These are phyloP conservation scores for Bruguiera hainesii DNA, from an alignment of 441 rosid species.

Conservation along the genomic window DNA sequence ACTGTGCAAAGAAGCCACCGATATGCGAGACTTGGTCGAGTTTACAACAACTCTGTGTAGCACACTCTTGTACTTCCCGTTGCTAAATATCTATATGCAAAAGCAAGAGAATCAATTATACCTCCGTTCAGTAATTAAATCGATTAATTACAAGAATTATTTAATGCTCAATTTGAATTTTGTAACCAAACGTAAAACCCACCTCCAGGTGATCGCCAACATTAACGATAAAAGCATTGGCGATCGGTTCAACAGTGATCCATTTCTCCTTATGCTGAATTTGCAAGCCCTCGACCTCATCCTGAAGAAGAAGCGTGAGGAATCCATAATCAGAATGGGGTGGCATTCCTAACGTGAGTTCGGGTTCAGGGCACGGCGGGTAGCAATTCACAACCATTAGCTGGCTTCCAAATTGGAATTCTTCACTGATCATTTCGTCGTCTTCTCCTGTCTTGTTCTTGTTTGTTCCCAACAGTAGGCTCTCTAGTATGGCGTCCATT, in stretches of 20 bases:
- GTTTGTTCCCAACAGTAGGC: slow-evolving; percentile 28
- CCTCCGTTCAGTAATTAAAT: background rate
- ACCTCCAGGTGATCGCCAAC: slow-evolving; percentile 97
- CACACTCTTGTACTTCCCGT: slow-evolving; percentile 82
- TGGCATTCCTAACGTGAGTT: slow-evolving; percentile 82
- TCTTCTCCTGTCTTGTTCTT: slow-evolving; percentile 11
- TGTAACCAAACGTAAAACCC: background rate
- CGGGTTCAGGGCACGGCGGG: slow-evolving; percentile 87
- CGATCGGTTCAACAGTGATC: slow-evolving; percentile 71
- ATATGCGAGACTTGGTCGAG: slow-evolving; percentile 46
- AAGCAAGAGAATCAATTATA: background rate
- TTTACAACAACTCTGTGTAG: slow-evolving; percentile 75
- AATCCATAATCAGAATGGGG: slow-evolving; percentile 92
- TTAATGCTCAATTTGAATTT: no score
- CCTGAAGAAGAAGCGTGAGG: slow-evolving; percentile 85
- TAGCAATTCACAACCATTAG: slow-evolving; percentile 64
- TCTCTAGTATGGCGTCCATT: slow-evolving; percentile 64
- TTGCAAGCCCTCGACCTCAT: slow-evolving; percentile 72
- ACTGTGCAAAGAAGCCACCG: slow-evolving; percentile 75
- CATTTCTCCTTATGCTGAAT: slow-evolving; percentile 49
- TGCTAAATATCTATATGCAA: slow-evolving; percentile 62
- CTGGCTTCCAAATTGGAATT: slow-evolving; percentile 68
- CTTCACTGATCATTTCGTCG: slow-evolving; percentile 31
- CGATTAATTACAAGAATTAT: background rate
- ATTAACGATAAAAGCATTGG: slow-evolving; percentile 68